phyloP scores from a whole-genome alignment of 305 asterid species.

The Fraxinus floribunda region DNA sequence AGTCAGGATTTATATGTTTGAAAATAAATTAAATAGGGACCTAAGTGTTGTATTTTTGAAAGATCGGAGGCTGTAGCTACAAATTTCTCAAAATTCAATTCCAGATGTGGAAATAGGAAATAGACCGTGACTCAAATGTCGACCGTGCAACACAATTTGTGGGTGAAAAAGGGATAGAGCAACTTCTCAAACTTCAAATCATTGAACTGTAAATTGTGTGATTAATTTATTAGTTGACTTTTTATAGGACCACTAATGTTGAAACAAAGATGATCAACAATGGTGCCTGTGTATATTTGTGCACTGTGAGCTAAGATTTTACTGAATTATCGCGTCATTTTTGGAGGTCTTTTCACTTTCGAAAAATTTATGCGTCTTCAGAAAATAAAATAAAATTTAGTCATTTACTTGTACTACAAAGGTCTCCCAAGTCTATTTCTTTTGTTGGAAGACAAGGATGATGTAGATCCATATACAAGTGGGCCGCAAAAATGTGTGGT shows the following conservation, averaged over 20 bases:
- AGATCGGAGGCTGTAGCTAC: background rate
- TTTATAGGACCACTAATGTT: background rate
- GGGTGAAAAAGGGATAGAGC: background rate
- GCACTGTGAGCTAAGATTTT: too few relatives aligned
- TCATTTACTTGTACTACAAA: too few relatives aligned
- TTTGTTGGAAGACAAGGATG: background rate
- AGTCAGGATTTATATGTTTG: background rate
- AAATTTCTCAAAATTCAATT: background rate
- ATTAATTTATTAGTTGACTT: background rate
- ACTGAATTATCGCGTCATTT: background rate
- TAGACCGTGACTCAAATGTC: background rate
- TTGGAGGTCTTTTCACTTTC: background rate
- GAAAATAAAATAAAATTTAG: background rate
- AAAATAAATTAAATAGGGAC: background rate
- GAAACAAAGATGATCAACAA: background rate
- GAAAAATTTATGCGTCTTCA: too few relatives aligned
- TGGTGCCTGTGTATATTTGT: background rate
- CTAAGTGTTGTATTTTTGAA: background rate
- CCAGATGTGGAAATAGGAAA: background rate
- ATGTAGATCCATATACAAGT: background rate
- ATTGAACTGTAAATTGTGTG: background rate
- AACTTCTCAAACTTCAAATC: background rate
- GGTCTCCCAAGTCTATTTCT: background rate
- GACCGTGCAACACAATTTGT: background rate
- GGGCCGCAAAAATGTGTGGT: background rate